Evolutionary conservation across 495 filamentous ascomycete genomes (phyloP).

Genomic region (Neurospora sublineolata): DNA sequence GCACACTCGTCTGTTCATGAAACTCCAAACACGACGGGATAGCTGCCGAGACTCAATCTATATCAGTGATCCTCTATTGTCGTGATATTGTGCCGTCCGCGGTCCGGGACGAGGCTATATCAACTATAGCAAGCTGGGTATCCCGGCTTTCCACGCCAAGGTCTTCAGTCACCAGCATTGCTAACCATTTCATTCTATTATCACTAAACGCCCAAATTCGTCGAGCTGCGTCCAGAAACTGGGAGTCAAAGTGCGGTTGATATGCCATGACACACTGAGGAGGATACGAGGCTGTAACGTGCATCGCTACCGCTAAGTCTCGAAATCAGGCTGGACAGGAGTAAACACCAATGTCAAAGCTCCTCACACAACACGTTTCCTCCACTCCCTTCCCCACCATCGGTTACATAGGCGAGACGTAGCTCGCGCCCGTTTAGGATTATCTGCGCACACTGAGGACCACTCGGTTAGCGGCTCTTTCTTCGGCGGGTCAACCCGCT

Average conservation of each 20-base stretch:
- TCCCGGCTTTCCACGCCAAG: background rate
- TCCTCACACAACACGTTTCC: background rate
- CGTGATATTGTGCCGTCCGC: background rate
- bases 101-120: background rate
- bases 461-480: conserved; percentile 20
- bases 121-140: background rate
- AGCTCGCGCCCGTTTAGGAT: conserved; percentile 7
- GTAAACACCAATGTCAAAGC: background rate
- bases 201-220: background rate
- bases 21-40: background rate
- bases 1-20: background rate
- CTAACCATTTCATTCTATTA: background rate
- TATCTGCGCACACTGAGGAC: conserved; percentile 16
- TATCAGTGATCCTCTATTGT: background rate
- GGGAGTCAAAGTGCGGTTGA: background rate
- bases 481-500: conserved; percentile 13
- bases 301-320: background rate
- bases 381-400: background rate
- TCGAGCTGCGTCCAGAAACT: background rate
- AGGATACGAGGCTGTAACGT: background rate
- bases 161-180: background rate
- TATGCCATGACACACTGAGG: background rate
- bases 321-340: background rate
- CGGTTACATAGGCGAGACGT: conserved; percentile 13
- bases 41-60: conserved; percentile 11